Evolutionary conservation across 257 asterid species (phyloP).

Genomic region (Fraxinus excelsior): DNA sequence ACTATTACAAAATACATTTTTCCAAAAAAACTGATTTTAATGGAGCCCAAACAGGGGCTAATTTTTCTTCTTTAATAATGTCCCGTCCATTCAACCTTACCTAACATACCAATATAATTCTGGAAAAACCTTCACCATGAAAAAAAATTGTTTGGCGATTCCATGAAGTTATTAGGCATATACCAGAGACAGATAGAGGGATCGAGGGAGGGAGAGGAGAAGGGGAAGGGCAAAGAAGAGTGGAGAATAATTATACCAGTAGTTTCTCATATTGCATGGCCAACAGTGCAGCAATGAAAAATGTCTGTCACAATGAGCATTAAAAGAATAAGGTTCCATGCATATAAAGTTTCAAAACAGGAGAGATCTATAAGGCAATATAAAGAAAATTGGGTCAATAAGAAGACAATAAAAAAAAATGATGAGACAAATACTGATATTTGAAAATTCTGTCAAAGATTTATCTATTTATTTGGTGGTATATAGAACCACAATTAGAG

Average conservation of each 20-base stretch:
- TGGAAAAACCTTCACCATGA: background rate
- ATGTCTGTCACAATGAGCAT: constrained; percentile 49
- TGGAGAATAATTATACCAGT: constrained; percentile 46
- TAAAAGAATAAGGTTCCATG: background rate
- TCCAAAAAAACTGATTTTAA: too few relatives aligned
- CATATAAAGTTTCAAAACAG: background rate
- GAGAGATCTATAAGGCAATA: background rate
- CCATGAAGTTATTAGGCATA: background rate
- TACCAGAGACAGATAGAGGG: background rate
- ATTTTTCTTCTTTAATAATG: background rate
- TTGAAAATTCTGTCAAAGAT: background rate
- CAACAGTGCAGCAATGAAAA: constrained; percentile 78
- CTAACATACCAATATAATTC: background rate
- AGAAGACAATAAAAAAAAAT: background rate
- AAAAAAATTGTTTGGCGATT: background rate
- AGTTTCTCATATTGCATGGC: constrained; percentile 75
- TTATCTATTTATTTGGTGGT: background rate
- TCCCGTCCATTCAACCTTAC: background rate
- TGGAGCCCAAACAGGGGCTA: too few relatives aligned
- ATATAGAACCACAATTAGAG: background rate
- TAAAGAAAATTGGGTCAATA: background rate
- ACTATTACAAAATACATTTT: too few relatives aligned
- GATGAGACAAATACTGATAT: background rate
- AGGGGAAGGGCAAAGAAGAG: background rate
- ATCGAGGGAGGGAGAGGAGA: background rate